Evolutionary conservation across 805 yeast species (phyloP), one percentile per base, ranked within the genome.

Genomic region (Yueomyces sp.): DNA sequence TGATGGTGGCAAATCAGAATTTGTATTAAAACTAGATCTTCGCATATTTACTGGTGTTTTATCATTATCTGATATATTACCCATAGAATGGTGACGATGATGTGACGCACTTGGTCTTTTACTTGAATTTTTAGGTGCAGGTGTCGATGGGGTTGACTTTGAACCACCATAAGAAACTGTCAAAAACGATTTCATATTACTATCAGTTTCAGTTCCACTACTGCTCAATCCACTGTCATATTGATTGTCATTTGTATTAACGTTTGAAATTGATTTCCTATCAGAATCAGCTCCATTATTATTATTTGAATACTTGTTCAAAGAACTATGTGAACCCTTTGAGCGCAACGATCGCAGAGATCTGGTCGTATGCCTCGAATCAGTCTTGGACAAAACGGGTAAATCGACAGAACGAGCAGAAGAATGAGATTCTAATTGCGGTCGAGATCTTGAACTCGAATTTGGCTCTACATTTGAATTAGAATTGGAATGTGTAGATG

Each of bases 1-100:
- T 36, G 84, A 76, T 19, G 82, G 77, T 19, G 86, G 85, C 44
- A 79, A 62, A 45, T 64, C 67, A 3, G 59, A 49, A 28, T 57
- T 56, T 4, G 57, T 48, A 31, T 54, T 48, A 29, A 59, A 56
- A 41, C 66, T 66, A 2, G 68, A 52, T 40, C 60, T 51, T 40
- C 56, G 53, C 3, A 50, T 49, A 7, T 9, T 5, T 11, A 5
- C 26, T 7, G n/a, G 12, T 11, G 37, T 9, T n/a, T 34, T 34
- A 5, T 34, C 37, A 34, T 34, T n/a, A 9, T 11, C n/a, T 9
- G 12, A 5, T 7, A 34, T 11, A 34, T 34, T 34, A 11, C 37
- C 37, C 37, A 34, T 34, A 5, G 37, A 34, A 11, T 34, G 37
- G n/a, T 34, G 37, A 9, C 37, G 12, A 5, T 34, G 37, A 34